Base-by-base conservation (phyloP, 2,329 filamentous ascomycete genomes). In the Fusarium sp. region DNA sequence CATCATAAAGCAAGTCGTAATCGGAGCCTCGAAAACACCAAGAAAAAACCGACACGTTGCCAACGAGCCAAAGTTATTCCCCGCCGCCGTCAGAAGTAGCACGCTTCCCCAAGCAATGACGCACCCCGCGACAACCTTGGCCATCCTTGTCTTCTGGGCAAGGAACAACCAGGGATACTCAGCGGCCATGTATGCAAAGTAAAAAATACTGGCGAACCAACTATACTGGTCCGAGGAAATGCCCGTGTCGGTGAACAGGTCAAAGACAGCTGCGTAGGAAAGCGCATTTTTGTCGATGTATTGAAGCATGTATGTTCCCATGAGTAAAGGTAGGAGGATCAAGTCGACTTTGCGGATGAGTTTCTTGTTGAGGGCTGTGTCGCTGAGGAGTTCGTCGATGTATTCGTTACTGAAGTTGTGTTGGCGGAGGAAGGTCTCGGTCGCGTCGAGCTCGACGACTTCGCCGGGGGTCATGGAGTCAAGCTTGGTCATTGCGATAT, bases 251-350 rank as follows among this genome's bases (percentile, higher is more conserved):
- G 76, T 76, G 59, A 87, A 83, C 0, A 88, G 74, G 36, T 88
- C 86, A 57, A 87, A 88, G 0, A 88, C 85, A 0, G 85, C 85
- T 0, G 82, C 80, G 69, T 87, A 88, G 0, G 80, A 81, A 3
- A 87, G 75, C 0, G 85, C 82, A 55, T 83, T 81, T 73, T 88
- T 88, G 72, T 87, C 85, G 65, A 87, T 85, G 67, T 84, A 87
- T 65, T 88, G 85, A 7, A 88, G 75, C n/a, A 83, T 74, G 46
- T 82, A 85, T 1, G 84, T 85, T 1, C 80, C 80, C 46, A 80
- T 80, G 2, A 88, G 80, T 14, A 88, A 75, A 0, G 86, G 86
- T 17, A 88, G 77, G 9, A 88, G 69, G 0, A 83, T 72, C 45
- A 81, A 74, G 63, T 88, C 86, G 26, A 88, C 82, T 45, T 82